A percentile compares a stretch with the other conserved stretches of the same genome.
Evolutionary conservation across 2,329 filamentous ascomycete species (phyloP).

Genomic region (Gnomoniopsis smithogilvyi): DNA sequence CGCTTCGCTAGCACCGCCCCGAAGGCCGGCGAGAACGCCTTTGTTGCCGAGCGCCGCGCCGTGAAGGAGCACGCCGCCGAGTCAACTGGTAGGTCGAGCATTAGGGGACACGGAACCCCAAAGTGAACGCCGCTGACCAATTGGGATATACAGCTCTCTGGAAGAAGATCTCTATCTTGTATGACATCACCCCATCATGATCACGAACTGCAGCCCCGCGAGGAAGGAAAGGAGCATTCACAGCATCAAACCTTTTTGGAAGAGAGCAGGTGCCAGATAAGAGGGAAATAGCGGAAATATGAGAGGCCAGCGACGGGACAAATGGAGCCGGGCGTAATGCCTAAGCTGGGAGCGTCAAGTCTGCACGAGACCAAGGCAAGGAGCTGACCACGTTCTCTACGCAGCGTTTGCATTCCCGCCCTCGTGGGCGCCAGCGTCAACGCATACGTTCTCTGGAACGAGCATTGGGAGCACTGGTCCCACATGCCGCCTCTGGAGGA

Average conservation of each 20-base stretch:
- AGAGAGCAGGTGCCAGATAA: not conserved
- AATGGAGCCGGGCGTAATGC: not conserved
- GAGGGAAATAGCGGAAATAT: not conserved
- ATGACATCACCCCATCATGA: conserved; percentile 41
- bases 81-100: conserved; percentile 68
- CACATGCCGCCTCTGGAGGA: conserved; percentile 88
- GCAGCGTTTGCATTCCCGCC: conserved; percentile 71
- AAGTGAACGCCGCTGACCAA: conserved; percentile 28
- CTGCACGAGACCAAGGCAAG: not conserved
- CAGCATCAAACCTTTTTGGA: not conserved
- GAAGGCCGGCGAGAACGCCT: conserved; percentile 72
- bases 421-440: conserved; percentile 73
- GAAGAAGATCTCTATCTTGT: conserved; percentile 96
- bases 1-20: conserved; percentile 62
- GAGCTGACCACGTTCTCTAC: conserved; percentile 2
- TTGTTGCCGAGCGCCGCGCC: conserved; percentile 86
- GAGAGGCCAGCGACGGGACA: not conserved
- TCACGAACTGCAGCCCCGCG: not conserved
- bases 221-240: not conserved
- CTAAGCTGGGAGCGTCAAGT: not conserved
- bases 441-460: conserved; percentile 86
- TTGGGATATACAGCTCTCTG: conserved; percentile 67
- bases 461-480: conserved; percentile 95
- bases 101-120: not conserved
- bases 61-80: conserved; percentile 86